A percentile compares a stretch with the other conserved stretches of the same genome.
These are phyloP conservation scores for Dryas octopetala DNA, from an alignment of 306 rosid species.

Conservation along the genomic window DNA sequence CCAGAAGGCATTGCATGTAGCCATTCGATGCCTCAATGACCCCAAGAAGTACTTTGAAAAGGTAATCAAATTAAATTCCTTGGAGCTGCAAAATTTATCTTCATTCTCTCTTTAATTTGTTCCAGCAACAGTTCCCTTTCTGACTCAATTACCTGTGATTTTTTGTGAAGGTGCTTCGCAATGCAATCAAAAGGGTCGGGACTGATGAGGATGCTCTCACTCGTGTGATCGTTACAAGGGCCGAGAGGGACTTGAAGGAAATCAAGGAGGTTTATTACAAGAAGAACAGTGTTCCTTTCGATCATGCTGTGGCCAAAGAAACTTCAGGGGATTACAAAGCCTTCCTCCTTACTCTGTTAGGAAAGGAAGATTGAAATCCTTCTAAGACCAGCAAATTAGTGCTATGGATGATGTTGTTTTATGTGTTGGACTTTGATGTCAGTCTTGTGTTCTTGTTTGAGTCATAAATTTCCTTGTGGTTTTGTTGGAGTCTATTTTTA, in stretches of 20 bases:
- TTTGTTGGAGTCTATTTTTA: not conserved
- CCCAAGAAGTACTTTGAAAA: slow-evolving; percentile 72
- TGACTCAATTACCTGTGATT: not conserved
- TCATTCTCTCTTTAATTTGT: not conserved
- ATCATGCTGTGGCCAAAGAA: slow-evolving; percentile 65
- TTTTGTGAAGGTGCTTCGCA: slow-evolving; percentile 45
- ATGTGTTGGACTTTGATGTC: slow-evolving; percentile 3
- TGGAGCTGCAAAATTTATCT: not conserved
- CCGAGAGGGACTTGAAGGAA: slow-evolving; percentile 69
- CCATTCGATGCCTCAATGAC: slow-evolving; percentile 55
- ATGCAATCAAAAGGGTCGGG: slow-evolving; percentile 54
- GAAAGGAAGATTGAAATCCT: slow-evolving; percentile 39
- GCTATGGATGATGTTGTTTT: not conserved
- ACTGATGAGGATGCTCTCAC: slow-evolving; percentile 77
- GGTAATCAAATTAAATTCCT: slow-evolving; percentile 29
- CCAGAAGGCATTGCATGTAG: slow-evolving; percentile 52
- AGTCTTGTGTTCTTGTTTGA: not conserved
- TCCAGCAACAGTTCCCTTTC: not conserved
- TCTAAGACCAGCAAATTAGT: not conserved
- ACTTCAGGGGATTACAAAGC: slow-evolving; percentile 66
- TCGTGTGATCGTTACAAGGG: slow-evolving; percentile 72
- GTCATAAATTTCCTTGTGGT: not conserved
- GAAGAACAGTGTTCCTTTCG: slow-evolving; percentile 74
- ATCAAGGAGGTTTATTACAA: slow-evolving; percentile 70
- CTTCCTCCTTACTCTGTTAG: slow-evolving; percentile 69